Evolutionary conservation across 768 basidiomycete genomes (phyloP), one percentile per base, ranked within the genome.

Genomic region (Agaricus bisporus): DNA sequence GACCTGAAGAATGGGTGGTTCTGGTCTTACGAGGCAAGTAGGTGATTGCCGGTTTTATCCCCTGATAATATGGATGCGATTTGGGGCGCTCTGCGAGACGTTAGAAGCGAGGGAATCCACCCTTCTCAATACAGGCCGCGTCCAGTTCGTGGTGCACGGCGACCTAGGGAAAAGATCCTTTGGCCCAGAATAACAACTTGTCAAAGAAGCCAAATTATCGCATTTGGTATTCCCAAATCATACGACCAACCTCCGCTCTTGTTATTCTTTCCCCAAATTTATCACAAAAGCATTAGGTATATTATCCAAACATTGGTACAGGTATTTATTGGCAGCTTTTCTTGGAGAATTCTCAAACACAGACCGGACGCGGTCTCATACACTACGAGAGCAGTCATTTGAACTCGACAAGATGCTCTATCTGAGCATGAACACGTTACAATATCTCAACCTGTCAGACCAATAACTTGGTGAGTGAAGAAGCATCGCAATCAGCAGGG

Each of bases 31-130:
- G 25, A 47, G 52, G 45, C 4, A 54, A 41, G 51, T 46, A 44
- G 52, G 52, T 54, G 52, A 54, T 54, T 54, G 52, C 52, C 52
- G 52, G 52, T 47, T 15, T 50, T 6, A 22, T 41, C 38, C 41
- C 32, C 28, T 47, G 52, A 54, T 47, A 47, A 47, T 47, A 41
- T 38, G 45, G 29, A 54, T 38, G 26, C 37, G 29, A 47, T 17
- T 14, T 54, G 52, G 46, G 52, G 44, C 45, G 52, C 28, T 20
- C 20, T 47, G 38, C 35, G 37, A 39, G 44, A 38, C 37, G 47
- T 54, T 44, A 37, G 52, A 54, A 53, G 51, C 51, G 43, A 53
- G 51, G 4, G 22, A 36, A 35, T 46, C 15, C 17, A 20, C 20
- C 51, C 51, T 53, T 53, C 51, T 53, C 43, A 28, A 45, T 43